Conservation (phyloP, 2,329 filamentous ascomycete species). For the Verticillium isaacii region DNA sequence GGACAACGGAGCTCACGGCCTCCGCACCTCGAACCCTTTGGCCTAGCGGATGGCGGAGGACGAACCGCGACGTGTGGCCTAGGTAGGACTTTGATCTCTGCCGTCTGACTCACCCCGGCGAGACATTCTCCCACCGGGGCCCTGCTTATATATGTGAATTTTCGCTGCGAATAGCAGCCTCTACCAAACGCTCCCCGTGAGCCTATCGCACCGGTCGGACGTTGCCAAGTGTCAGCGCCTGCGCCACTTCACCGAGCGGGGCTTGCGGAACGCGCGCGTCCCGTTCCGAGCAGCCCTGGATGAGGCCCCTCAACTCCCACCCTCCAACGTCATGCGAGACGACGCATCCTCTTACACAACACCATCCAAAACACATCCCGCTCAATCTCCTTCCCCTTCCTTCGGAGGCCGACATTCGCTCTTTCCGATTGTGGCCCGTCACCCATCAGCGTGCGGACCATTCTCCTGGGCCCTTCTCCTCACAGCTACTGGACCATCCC, state of each 20-base stretch:
- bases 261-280: background rate
- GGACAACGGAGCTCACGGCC: background rate
- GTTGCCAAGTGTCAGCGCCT: background rate
- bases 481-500: background rate
- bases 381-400: background rate
- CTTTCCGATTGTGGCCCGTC: background rate
- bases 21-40: background rate
- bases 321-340: background rate
- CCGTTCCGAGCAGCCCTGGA: background rate
- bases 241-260: background rate
- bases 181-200: too few species aligned
- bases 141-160: too few species aligned
- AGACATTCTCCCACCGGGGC: too few species aligned
- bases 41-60: background rate
- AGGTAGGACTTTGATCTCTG: background rate
- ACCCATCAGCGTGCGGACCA: background rate
- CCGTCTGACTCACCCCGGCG: background rate
- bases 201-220: background rate
- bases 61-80: background rate
- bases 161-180: too few species aligned
- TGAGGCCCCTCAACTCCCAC: background rate
- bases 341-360: background rate
- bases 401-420: constrained; percentile 8
- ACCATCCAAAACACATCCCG: background rate
- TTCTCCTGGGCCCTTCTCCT: background rate